Evolutionary conservation across 306 rosid species (phyloP).

Genomic region (Crataegus laevigata): DNA sequence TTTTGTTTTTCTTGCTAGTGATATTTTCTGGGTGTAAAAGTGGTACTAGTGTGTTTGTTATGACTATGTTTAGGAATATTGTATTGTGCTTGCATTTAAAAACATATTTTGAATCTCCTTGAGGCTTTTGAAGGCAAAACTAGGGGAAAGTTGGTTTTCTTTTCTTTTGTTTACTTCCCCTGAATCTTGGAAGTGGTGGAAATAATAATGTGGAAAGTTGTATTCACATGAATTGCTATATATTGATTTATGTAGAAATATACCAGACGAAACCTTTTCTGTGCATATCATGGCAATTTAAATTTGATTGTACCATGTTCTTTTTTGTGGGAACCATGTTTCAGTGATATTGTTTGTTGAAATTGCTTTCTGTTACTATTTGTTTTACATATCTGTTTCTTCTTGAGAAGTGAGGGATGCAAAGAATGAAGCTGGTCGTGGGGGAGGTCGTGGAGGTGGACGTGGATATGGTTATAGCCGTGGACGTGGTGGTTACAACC

Average conservation of each 20-base stretch:
- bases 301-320: not conserved
- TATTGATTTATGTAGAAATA: not conserved
- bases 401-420: conserved; percentile 65
- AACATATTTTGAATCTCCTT: not conserved
- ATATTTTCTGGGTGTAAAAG: not conserved
- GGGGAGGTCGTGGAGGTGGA: conserved; percentile 71
- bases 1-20: not conserved
- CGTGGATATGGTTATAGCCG: conserved; percentile 36
- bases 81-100: not conserved
- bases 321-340: not conserved
- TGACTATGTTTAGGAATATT: not conserved
- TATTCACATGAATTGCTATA: not conserved
- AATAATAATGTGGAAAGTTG: not conserved
- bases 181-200: not conserved
- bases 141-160: not conserved
- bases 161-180: not conserved
- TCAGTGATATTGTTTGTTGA: not conserved
- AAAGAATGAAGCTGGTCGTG: conserved; percentile 56
- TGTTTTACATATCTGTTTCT: not conserved
- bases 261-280: not conserved
- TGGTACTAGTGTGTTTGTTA: not conserved
- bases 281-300: not conserved
- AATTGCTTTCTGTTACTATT: not conserved
- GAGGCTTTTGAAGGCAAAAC: not conserved
- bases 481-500: conserved; percentile 43